These are phyloP conservation scores for Candida pseudofarinosa DNA, from an alignment of 805 yeast species.

Conservation along the genomic window DNA sequence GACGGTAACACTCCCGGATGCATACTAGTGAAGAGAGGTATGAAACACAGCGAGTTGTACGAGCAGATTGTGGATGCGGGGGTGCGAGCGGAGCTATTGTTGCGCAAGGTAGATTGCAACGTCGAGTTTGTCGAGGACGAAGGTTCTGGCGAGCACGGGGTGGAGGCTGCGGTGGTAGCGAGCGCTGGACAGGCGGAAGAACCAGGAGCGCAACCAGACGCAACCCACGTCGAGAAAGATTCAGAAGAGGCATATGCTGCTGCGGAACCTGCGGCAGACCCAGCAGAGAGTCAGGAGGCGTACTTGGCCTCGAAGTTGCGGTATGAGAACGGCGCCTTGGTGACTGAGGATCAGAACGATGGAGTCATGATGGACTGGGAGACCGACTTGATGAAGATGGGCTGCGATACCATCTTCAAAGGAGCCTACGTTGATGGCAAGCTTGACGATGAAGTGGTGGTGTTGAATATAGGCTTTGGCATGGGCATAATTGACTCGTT, in stretches of 20 bases:
- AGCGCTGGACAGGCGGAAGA: slow-evolving; percentile 13
- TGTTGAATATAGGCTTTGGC: slow-evolving; percentile 90
- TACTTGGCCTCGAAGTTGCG: slow-evolving; percentile 64
- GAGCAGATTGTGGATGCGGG: slow-evolving; percentile 73
- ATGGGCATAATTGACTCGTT: slow-evolving; percentile 91
- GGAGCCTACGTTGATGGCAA: slow-evolving; percentile 30
- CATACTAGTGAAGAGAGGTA: slow-evolving; percentile 53
- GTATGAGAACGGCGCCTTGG: slow-evolving; percentile 62
- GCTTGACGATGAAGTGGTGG: slow-evolving; percentile 38
- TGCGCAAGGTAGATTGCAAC: slow-evolving; percentile 62
- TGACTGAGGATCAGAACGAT: slow-evolving; percentile 70
- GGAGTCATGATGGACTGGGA: slow-evolving; percentile 99
- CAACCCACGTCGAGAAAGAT: slow-evolving; percentile 1
- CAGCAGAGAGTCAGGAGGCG: slow-evolving; percentile 60
- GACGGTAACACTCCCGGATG: slow-evolving; percentile 83
- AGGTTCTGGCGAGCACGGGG: slow-evolving; percentile 11
- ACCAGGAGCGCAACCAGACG: slow-evolving; percentile 1
- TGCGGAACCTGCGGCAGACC: slow-evolving; percentile 29
- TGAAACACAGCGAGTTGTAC: slow-evolving; percentile 37
- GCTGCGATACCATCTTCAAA: slow-evolving; percentile 68
- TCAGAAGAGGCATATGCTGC: slow-evolving; percentile 7
- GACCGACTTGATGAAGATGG: slow-evolving; percentile 70
- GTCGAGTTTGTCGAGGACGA: slow-evolving; percentile 55
- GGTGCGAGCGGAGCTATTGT: slow-evolving; percentile 78
- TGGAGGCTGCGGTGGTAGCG: slow-evolving; percentile 14